A percentile compares a stretch with the other conserved stretches of the same genome.
Evolutionary conservation across 108 stramenopile genomes (phyloP).

Genomic region (Skeletonema costatum): DNA sequence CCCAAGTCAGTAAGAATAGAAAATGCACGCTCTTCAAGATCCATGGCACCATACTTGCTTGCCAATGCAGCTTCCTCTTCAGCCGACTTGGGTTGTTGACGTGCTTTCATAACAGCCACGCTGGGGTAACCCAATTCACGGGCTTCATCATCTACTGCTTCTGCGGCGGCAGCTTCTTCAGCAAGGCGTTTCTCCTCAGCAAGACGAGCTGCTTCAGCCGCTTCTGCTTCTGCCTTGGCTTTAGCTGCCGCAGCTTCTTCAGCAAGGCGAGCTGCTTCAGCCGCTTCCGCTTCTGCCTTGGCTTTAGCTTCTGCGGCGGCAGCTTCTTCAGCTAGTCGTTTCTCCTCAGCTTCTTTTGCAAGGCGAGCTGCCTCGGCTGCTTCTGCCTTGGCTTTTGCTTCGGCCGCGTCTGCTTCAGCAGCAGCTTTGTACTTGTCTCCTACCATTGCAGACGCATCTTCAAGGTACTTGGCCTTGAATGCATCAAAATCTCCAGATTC

Average conservation of each 20-base stretch:
- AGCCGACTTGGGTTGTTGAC: slow-evolving; percentile 25
- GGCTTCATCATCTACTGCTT: slow-evolving; percentile 6
- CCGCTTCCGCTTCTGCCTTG: slow-evolving; percentile 1
- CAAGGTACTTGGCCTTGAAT: slow-evolving; percentile 21
- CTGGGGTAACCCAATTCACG: slow-evolving; percentile 28
- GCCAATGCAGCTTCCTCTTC: slow-evolving; percentile 39
- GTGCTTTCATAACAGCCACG: slow-evolving; percentile 27
- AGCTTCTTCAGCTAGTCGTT: slow-evolving; percentile 13
- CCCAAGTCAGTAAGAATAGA: slow-evolving; percentile 55
- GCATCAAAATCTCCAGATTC: slow-evolving; percentile 11
- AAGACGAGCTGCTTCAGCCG: slow-evolving; percentile 12
- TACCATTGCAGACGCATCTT: slow-evolving; percentile 14
- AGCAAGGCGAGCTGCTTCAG: slow-evolving; percentile 14
- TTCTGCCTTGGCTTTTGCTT: background rate
- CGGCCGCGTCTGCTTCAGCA: background rate
- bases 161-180: slow-evolving; percentile 19
- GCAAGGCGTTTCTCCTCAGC: slow-evolving; percentile 31
- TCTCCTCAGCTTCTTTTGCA: slow-evolving; percentile 16
- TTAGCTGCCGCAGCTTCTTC: slow-evolving; percentile 2
- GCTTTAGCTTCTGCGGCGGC: background rate
- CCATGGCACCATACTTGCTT: slow-evolving; percentile 47
- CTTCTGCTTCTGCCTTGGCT: slow-evolving; percentile 11
- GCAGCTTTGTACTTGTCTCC: slow-evolving; percentile 3
- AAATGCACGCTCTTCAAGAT: slow-evolving; percentile 58
- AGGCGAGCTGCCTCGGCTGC: background rate